Percentiles rank a stretch among this genome's conserved stretches.
These are phyloP conservation scores for Fragilaria crotonensis DNA, from an alignment of 108 stramenopile genomes.

Conservation along the genomic window DNA sequence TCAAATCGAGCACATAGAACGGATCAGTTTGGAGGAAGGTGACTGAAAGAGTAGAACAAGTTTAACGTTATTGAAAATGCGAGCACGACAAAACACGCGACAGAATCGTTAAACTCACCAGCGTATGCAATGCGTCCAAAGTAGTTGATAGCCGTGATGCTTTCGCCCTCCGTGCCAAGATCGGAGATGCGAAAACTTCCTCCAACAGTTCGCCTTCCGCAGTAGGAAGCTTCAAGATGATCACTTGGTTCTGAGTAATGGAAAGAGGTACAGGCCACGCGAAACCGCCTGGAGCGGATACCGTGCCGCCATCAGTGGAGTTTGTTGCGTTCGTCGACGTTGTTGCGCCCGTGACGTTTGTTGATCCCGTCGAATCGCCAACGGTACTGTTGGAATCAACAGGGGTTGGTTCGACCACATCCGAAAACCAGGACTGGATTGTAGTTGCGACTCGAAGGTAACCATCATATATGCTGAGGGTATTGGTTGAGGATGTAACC, in stretches of 20 bases:
- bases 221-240: slow-evolving; percentile 1
- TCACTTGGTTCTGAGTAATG: neutral
- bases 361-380: no score
- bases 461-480: neutral
- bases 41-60: neutral
- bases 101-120: neutral
- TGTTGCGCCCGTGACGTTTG: neutral
- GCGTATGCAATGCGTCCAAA: slow-evolving; percentile 41
- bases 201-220: neutral
- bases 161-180: slow-evolving; percentile 9
- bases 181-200: neutral
- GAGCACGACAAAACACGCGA: neutral
- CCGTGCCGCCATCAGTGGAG: neutral
- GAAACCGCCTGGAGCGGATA: neutral
- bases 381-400: neutral
- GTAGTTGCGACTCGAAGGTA: slow-evolving; percentile 17
- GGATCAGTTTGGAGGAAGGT: slow-evolving; percentile 20
- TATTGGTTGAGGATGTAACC: slow-evolving; percentile 13
- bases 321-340: neutral
- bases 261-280: neutral
- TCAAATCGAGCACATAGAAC: slow-evolving; percentile 18
- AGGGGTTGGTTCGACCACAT: neutral
- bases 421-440: neutral
- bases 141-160: slow-evolving; percentile 39
- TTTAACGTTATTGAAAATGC: neutral